Conservation (phyloP, 768 basidiomycete species). For the button mushroom (Agaricus bisporus) region DNA sequence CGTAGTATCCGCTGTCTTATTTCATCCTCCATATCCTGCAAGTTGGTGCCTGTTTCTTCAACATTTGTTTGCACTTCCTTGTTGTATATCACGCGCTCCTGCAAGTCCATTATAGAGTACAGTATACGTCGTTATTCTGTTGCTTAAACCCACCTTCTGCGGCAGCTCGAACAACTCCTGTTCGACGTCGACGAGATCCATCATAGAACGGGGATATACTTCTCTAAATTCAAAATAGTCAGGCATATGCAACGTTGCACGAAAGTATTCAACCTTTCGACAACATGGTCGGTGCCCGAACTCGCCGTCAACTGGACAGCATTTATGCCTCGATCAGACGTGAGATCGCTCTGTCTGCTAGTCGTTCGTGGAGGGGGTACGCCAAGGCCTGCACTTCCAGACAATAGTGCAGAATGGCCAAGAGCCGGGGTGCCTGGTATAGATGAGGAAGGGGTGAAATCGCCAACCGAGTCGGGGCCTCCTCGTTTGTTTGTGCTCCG, state of each 20-base stretch:
- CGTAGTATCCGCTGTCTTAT: slow-evolving; percentile 65
- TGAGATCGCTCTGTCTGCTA: slow-evolving; percentile 61
- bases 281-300: slow-evolving; percentile 60
- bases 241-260: not conserved
- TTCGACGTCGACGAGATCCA: slow-evolving; percentile 85
- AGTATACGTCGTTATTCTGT: not conserved
- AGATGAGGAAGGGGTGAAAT: slow-evolving; percentile 66
- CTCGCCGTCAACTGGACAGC: slow-evolving; percentile 25
- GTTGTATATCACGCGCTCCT: slow-evolving; percentile 80
- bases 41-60: slow-evolving; percentile 46
- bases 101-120: not conserved
- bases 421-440: slow-evolving; percentile 64
- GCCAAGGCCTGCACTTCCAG: slow-evolving; percentile 26
- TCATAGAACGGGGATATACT: slow-evolving; percentile 57
- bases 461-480: slow-evolving; percentile 47
- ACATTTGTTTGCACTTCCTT: slow-evolving; percentile 80
- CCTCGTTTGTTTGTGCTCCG: slow-evolving; percentile 32
- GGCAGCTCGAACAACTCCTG: slow-evolving; percentile 90
- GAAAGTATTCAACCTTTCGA: slow-evolving; percentile 51
- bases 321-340: slow-evolving; percentile 37
- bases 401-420: slow-evolving; percentile 29
- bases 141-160: slow-evolving; percentile 50
- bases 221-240: slow-evolving; percentile 29
- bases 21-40: slow-evolving; percentile 57
- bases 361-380: slow-evolving; percentile 55